These are phyloP conservation scores for Hibiscus trionum DNA, from an alignment of 345 rosid genomes.

Conservation along the genomic window DNA sequence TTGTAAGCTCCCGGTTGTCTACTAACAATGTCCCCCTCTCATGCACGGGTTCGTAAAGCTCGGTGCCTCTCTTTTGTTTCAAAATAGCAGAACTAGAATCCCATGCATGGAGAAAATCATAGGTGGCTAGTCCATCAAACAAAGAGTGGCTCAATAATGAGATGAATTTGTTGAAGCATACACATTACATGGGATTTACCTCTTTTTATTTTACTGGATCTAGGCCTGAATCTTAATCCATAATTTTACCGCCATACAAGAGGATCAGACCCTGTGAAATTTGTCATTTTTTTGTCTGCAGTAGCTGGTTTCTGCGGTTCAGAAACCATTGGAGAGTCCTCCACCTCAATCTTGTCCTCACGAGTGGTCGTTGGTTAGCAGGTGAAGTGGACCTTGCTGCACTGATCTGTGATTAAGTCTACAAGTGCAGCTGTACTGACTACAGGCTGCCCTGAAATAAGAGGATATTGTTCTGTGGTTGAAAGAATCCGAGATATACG, in stretches of 20 bases:
- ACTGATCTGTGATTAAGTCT: not conserved
- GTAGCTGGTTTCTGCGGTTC: too few relatives aligned
- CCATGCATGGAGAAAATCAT: conserved; percentile 46
- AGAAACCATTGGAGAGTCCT: too few relatives aligned
- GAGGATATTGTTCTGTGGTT: conserved; percentile 1
- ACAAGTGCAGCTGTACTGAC: not conserved
- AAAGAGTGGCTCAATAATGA: conserved; percentile 34
- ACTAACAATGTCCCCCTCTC: conserved; percentile 32
- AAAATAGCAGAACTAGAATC: conserved; percentile 33
- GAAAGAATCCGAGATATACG: conserved; percentile 39
- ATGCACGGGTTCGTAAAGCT: conserved; percentile 37
- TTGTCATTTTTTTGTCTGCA: too few relatives aligned
- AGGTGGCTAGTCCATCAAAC: conserved; percentile 59
- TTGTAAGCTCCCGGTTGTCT: too few relatives aligned
- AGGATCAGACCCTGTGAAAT: too few relatives aligned
- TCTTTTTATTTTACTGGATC: too few relatives aligned
- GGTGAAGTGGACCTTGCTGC: conserved; percentile 8
- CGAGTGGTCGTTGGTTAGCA: not conserved
- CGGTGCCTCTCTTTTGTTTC: conserved; percentile 12
- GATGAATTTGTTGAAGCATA: too few relatives aligned
- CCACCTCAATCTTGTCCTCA: too few relatives aligned
- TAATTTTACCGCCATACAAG: too few relatives aligned
- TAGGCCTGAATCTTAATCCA: too few relatives aligned
- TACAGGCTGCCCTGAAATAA: conserved; percentile 10
- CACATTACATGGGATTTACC: too few relatives aligned